These are phyloP conservation scores for Dalbergia oliveri DNA, from an alignment of 306 rosid genomes.

Conservation along the genomic window DNA sequence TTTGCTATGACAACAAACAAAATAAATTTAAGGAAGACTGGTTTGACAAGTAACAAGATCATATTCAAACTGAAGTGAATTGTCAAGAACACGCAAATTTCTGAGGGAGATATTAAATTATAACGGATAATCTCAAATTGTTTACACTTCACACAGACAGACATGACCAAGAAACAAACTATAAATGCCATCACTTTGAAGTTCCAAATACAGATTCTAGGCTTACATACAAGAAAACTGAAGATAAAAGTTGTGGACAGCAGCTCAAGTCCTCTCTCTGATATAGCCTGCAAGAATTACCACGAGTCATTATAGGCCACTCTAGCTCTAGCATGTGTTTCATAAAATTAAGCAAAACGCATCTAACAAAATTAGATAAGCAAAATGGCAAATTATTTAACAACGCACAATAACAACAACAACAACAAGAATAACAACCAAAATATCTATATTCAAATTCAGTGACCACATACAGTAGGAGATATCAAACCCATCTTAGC, in stretches of 20 bases:
- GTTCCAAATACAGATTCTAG: conserved; percentile 18
- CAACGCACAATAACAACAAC: conserved; percentile 1
- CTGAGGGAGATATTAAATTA: not conserved
- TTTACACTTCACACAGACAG: conserved; percentile 10
- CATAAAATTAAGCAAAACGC: conserved; percentile 18
- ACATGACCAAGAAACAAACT: conserved; percentile 13
- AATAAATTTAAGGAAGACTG: too few relatives aligned
- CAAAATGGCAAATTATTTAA: conserved; percentile 24
- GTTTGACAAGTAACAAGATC: too few relatives aligned
- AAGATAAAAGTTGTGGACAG: conserved; percentile 80
- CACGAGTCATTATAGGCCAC: conserved; percentile 27
- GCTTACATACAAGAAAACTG: conserved; percentile 78
- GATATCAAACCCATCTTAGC: conserved; percentile 67
- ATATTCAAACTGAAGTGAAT: not conserved
- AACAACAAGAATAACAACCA: conserved; percentile 7
- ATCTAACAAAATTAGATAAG: conserved; percentile 7
- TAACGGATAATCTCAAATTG: not conserved
- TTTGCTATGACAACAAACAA: too few relatives aligned
- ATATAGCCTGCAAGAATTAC: conserved; percentile 56
- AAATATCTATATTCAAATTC: conserved; percentile 7
- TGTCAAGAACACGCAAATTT: conserved; percentile 5
- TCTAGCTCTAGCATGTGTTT: not conserved
- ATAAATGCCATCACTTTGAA: conserved; percentile 21
- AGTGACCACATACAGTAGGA: conserved; percentile 73
- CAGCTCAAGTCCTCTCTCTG: conserved; percentile 90